phyloP scores from a whole-genome alignment of 345 rosid species.

The Rubroshorea leprosula region DNA sequence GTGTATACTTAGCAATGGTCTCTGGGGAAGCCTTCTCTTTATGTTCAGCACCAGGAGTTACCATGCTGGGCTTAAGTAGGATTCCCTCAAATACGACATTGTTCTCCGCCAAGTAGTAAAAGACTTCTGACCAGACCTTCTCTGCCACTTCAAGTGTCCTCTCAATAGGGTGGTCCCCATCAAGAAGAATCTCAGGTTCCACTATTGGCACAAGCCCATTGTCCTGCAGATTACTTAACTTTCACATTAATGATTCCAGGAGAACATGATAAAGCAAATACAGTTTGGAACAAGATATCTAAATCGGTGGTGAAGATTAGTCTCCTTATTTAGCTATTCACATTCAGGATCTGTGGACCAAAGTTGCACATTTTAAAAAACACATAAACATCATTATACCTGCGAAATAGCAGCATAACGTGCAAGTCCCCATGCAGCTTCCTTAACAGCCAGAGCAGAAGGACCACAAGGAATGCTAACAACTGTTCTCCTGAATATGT shows the following conservation, averaged over 20 bases:
- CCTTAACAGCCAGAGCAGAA: constrained; percentile 33
- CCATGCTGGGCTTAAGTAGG: constrained; percentile 36
- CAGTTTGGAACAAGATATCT: too few species aligned
- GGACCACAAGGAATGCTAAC: constrained; percentile 45
- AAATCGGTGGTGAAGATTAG: too few species aligned
- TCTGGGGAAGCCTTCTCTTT: constrained; percentile 48
- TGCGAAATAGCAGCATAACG: constrained; percentile 35
- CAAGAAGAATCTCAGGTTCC: constrained; percentile 36
- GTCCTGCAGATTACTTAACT: constrained; percentile 20
- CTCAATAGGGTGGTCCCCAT: constrained; percentile 27
- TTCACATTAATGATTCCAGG: too few species aligned
- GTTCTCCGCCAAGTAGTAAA: constrained; percentile 31
- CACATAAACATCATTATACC: constrained; percentile 12
- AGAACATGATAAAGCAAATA: too few species aligned
- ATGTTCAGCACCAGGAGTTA: constrained; percentile 33
- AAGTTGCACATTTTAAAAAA: too few species aligned
- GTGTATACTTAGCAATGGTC: constrained; percentile 83
- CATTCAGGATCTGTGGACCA: too few species aligned
- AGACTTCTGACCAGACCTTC: constrained; percentile 32
- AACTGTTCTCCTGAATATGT: constrained; percentile 24
- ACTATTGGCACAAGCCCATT: constrained; percentile 34
- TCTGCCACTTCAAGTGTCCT: constrained; percentile 31
- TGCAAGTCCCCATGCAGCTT: constrained; percentile 37
- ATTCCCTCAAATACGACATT: constrained; percentile 32
- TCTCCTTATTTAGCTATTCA: too few species aligned